Evolutionary conservation across 2,329 filamentous ascomycete genomes (phyloP).

Genomic region (Sporothrix curviconia): DNA sequence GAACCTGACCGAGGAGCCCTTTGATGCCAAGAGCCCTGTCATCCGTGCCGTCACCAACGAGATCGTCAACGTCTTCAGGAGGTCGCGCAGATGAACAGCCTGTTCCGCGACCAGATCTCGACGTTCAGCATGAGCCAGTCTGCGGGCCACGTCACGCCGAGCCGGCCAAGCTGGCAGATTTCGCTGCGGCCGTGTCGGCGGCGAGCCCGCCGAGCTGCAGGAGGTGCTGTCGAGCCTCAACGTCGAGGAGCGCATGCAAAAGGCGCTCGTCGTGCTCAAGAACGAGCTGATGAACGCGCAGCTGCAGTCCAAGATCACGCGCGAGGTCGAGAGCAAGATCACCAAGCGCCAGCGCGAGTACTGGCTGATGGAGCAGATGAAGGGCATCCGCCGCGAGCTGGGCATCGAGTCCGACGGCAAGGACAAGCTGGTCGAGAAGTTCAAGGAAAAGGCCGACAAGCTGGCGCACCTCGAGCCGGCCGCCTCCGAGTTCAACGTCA

Average conservation of each 20-base stretch:
- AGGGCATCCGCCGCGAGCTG: conserved; percentile 90
- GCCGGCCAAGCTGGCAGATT: conserved; percentile 90
- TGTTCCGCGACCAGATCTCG: conserved; percentile 95
- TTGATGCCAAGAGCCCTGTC: conserved; percentile 81
- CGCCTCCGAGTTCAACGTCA: conserved; percentile 97
- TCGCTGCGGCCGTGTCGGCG: conserved; percentile 92
- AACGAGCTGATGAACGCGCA: conserved; percentile 98
- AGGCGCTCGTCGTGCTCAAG: conserved; percentile 86
- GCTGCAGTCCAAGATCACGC: conserved; percentile 92
- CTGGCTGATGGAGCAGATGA: conserved; percentile 99
- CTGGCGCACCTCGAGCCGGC: conserved; percentile 90
- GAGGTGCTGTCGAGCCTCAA: conserved; percentile 84
- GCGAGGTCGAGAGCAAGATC: conserved; percentile 96
- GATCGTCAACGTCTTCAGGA: conserved; percentile 98
- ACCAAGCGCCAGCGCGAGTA: conserved; percentile 96
- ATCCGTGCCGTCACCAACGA: conserved; percentile 92
- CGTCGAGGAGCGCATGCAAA: conserved; percentile 85
- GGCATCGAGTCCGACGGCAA: conserved; percentile 97
- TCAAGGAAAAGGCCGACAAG: conserved; percentile 89
- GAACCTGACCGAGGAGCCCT: conserved; percentile 81
- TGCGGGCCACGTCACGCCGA: conserved; percentile 90
- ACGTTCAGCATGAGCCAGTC: conserved; percentile 95
- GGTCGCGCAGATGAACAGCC: conserved; percentile 83
- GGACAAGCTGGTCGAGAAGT: conserved; percentile 95
- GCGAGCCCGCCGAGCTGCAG: conserved; percentile 85